Conservation (phyloP, 1,284 basidiomycete species). For the Leccinum olivaceoglutinosum region DNA sequence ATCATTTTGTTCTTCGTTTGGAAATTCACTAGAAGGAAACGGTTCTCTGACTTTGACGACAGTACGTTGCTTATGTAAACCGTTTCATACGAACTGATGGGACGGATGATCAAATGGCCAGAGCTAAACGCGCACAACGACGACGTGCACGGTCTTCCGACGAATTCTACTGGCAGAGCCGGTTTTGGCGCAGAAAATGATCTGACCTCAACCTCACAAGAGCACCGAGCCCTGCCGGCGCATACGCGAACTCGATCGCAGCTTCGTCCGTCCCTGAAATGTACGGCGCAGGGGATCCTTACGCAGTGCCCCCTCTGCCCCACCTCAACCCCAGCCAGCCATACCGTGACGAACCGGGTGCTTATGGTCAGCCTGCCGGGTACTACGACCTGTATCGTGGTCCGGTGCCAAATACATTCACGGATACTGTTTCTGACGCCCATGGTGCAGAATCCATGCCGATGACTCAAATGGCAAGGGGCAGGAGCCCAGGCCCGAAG, state of each 20-base stretch:
- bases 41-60: constrained; percentile 68
- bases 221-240: constrained; percentile 37
- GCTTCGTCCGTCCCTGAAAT: constrained; percentile 48
- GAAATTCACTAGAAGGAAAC: constrained; percentile 72
- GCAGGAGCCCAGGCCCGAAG: constrained; percentile 41
- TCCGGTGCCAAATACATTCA: constrained; percentile 61
- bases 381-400: constrained; percentile 79
- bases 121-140: constrained; percentile 65
- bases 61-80: constrained; percentile 43
- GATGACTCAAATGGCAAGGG: constrained; percentile 65
- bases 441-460: constrained; percentile 56
- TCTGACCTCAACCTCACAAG: constrained; percentile 55
- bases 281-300: constrained; percentile 53
- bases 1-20: constrained; percentile 71
- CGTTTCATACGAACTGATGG: constrained; percentile 9
- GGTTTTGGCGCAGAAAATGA: constrained; percentile 56
- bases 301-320: constrained; percentile 79
- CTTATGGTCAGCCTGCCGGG: constrained; percentile 31
- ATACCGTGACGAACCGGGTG: constrained; percentile 64
- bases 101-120: constrained; percentile 68
- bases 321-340: constrained; percentile 73
- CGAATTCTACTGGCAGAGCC: constrained; percentile 54
- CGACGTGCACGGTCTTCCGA: constrained; percentile 58
- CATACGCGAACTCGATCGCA: constrained; percentile 39
- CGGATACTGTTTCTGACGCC: constrained; percentile 34